Base-by-base conservation (phyloP, 2,329 filamentous ascomycete species). In the Aspergillus fumigatiaffinis region DNA sequence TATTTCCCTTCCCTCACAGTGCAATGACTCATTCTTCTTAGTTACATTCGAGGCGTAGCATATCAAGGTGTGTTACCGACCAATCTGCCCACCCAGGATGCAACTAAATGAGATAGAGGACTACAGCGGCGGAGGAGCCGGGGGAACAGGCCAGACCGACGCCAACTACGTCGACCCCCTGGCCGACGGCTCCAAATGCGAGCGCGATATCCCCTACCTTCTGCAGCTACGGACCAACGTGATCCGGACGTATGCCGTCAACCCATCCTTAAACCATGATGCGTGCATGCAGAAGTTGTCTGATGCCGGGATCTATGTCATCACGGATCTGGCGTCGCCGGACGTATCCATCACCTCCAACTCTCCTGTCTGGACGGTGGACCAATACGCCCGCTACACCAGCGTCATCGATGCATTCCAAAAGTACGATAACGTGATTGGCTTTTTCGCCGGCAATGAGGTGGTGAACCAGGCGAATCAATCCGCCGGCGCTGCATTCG, bases 361-460 rank as follows among this genome's bases (percentile, higher is more conserved):
- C 71, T 76, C 82, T 63, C 89, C 93, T 20, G 70, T 81, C 60
- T 99, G 94, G 94, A 87, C 91, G 72, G 83, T 87, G 54, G 83
- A 84, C 12, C 83, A 97, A 51, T 96, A 87, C 79, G 73, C 81
- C 38, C 90, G 91, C 63, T 99, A 97, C 82, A 90, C 87, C 57
- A 78, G 79, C 29, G 94, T 99, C 59, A 80, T 99, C 59, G 92
- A 97, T 71, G 82, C 84, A 61, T 80, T 99, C 69, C 81, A 84
- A 66, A 82, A 90, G 73, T 97, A 96, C 83, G 83, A 85, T 76
- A 99, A 99, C 79, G 87, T 91, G 52, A 87, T 99, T 63, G 94
- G 94, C 68, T 99, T 97, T 87, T 97, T 99, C 75, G 93, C 92
- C 66, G 94, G 94, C 73, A 99, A 99, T 79, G 94, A 99, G 80